Evolutionary conservation across 257 asterid genomes (phyloP).

Genomic region (Ajuga chamaepitys): DNA sequence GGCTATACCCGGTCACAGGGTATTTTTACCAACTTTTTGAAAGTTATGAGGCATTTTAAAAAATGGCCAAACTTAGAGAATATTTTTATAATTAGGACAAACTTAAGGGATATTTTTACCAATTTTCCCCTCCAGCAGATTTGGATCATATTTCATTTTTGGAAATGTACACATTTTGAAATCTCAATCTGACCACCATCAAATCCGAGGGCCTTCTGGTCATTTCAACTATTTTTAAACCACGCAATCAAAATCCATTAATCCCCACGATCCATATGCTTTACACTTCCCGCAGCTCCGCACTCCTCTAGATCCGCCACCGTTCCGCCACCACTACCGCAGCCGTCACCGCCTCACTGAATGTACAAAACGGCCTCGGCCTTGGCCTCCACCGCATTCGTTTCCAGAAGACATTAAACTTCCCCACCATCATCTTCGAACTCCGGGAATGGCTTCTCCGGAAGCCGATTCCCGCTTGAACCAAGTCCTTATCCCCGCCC

Average conservation of each 20-base stretch:
- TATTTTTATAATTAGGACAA: too few relatives aligned
- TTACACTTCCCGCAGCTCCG: constrained; percentile 17
- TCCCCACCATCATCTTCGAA: constrained; percentile 7
- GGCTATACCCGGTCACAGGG: too few relatives aligned
- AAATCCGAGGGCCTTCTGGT: constrained; percentile 15
- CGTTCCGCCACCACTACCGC: neutral
- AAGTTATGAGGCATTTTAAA: too few relatives aligned
- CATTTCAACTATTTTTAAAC: constrained; percentile 12
- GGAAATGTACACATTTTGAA: neutral
- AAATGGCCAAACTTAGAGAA: too few relatives aligned
- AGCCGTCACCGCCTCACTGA: constrained; percentile 9
- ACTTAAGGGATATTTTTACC: too few relatives aligned
- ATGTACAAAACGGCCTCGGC: neutral
- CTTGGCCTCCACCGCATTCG: neutral
- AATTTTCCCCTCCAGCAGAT: too few relatives aligned
- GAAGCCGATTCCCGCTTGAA: constrained; percentile 94
- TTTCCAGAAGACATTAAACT: constrained; percentile 12
- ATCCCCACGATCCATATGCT: constrained; percentile 23
- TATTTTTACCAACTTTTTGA: too few relatives aligned
- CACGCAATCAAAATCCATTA: constrained; percentile 5
- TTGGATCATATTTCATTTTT: neutral
- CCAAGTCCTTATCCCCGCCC: constrained; percentile 64
- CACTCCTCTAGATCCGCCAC: constrained; percentile 7
- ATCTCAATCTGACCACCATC: neutral
- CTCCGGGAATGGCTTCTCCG: constrained; percentile 86